These are phyloP conservation scores for Sporothrix brasiliensis DNA, from an alignment of 2,329 filamentous ascomycete genomes.

Conservation along the genomic window DNA sequence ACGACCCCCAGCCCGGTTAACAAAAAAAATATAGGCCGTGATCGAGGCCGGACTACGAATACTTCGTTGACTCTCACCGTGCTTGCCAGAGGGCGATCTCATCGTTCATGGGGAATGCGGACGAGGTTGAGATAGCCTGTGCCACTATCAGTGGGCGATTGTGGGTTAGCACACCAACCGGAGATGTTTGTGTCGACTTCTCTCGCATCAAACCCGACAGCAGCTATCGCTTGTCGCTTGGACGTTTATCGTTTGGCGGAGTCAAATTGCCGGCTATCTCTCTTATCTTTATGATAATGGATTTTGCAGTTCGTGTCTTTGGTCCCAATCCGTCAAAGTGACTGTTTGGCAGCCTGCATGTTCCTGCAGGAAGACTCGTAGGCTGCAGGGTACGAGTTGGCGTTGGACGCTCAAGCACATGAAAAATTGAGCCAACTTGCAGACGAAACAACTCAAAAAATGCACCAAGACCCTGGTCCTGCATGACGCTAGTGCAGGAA, in stretches of 20 bases:
- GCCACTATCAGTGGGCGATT: not conserved
- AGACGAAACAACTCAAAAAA: not conserved
- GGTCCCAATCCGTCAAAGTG: not conserved
- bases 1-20: no score
- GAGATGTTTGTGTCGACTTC: not conserved
- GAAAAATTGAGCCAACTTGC: not conserved
- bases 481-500: conserved; percentile 34
- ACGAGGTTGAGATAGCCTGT: not conserved
- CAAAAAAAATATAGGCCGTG: no score
- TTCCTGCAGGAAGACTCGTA: not conserved
- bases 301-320: conserved; percentile 8
- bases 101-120: not conserved
- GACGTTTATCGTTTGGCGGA: not conserved
- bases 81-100: not conserved
- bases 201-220: not conserved
- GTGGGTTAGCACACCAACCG: conserved; percentile 10
- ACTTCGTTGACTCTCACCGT: not conserved
- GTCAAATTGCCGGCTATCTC: not conserved
- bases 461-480: conserved; percentile 22
- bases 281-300: not conserved
- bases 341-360: not conserved
- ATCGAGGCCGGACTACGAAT: no score
- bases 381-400: not conserved
- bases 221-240: not conserved
- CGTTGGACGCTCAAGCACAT: conserved; percentile 15